Evolutionary conservation across 2,329 filamentous ascomycete genomes (phyloP).

Genomic region (Aspergillus novoparasiticus): DNA sequence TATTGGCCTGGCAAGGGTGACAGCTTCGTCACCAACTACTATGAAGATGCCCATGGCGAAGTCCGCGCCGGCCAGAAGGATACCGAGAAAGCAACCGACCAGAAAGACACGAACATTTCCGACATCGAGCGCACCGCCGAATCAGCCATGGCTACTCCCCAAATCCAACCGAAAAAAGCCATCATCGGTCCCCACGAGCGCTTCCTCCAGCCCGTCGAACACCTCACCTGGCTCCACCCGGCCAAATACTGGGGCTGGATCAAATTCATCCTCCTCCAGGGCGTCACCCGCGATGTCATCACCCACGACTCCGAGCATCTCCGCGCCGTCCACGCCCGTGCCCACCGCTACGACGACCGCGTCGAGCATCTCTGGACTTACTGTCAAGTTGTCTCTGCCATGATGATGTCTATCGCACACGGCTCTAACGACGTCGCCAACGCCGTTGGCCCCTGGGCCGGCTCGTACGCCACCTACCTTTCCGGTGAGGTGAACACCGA

Average conservation of each 20-base stretch:
- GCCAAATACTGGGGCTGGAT: conserved; percentile 39
- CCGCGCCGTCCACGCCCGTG: conserved; percentile 44
- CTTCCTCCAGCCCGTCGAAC: conserved; percentile 25
- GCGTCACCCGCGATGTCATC: conserved; percentile 47
- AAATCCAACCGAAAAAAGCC: conserved; percentile 23
- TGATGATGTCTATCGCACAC: conserved; percentile 49
- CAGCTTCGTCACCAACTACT: conserved; percentile 43
- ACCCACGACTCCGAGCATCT: conserved; percentile 43
- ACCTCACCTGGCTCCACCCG: conserved; percentile 22
- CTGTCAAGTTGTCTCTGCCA: conserved; percentile 45
- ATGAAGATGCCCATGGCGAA: conserved; percentile 35
- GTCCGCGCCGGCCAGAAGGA: conserved; percentile 23
- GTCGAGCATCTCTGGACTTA: conserved; percentile 54
- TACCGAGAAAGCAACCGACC: conserved; percentile 3
- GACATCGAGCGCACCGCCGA: conserved; percentile 19
- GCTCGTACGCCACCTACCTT: conserved; percentile 40
- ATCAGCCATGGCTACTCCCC: conserved; percentile 21
- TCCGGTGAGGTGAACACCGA: conserved; percentile 35
- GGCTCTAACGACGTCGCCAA: conserved; percentile 50
- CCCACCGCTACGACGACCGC: conserved; percentile 49
- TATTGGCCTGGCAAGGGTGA: conserved; percentile 45
- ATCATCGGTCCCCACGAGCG: conserved; percentile 27
- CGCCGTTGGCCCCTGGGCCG: conserved; percentile 45
- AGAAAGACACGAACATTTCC: conserved; percentile 9
- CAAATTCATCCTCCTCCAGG: conserved; percentile 49